Evolutionary conservation across 2,329 filamentous ascomycete species (phyloP), one percentile per base, ranked within the genome.

Genomic region (Alternaria arbusti): DNA sequence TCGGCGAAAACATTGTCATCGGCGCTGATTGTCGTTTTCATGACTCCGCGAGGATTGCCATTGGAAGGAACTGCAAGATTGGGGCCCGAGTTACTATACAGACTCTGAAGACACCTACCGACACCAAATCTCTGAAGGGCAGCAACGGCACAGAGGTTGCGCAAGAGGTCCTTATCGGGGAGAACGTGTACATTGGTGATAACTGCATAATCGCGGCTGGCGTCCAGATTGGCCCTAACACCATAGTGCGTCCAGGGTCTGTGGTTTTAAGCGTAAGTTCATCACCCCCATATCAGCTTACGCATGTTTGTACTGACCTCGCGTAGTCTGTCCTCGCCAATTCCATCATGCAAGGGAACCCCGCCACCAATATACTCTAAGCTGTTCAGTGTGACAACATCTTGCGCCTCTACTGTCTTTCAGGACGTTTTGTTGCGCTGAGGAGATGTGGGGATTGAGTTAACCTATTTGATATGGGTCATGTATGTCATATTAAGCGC

Each of bases 71-170:
- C 62, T 89, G 88, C 55, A 87, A 82, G 57, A 81, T 87, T 68
- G 93, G 93, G 3, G 91, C 93, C 1, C 93, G 94, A 70, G 95
- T 97, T 61, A 95, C 89, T 67, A 91, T 98, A 69, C 92, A 93
- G 75, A 94, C 91, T 15, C 88, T 90, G 32, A 91, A 89, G 45
- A 85, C 91, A 52, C 89, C 89, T 45, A 89, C 90, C 13, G 93
- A 96, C 76, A 88, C 90, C 26, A 89, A 91, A 77, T 86, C 87
- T 67, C 86, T 93, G 22, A 88, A 91, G 71, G 94, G 93, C 7
- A 90, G 89, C 50, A 88, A 89, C 68, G 92, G 91, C 32, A 87
- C 88, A 7, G 90, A 92, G 74, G 81, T 89, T 61, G 94, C 92
- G 13, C 88, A 88, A 30, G 84, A 86, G 17, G 90, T 98, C 59